phyloP scores from a whole-genome alignment of 1,284 basidiomycete species.

The Cryptococcus sp. region DNA sequence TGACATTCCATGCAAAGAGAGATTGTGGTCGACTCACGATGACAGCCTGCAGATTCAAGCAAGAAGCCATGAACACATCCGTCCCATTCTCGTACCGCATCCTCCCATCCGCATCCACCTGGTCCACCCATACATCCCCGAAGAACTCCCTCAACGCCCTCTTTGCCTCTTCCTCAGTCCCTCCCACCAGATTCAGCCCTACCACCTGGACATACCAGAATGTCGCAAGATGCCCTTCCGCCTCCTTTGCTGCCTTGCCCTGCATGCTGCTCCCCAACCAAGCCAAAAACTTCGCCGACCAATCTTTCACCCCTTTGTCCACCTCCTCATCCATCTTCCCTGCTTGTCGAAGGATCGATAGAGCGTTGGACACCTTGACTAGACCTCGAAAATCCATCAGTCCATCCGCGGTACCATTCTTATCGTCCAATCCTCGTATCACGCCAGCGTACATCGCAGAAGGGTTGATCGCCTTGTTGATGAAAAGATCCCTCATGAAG shows the following conservation, averaged over 20 bases:
- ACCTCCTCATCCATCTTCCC: constrained; percentile 55
- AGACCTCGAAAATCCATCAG: constrained; percentile 60
- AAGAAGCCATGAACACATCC: constrained; percentile 57
- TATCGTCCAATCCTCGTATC: constrained; percentile 58
- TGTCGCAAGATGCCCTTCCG: constrained; percentile 50
- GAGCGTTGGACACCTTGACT: constrained; percentile 57
- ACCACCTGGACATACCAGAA: constrained; percentile 13
- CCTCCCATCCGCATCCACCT: constrained; percentile 53
- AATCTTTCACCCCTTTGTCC: constrained; percentile 52
- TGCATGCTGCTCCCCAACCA: constrained; percentile 57
- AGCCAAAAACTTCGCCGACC: constrained; percentile 53
- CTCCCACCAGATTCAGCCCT: neutral
- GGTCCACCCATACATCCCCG: constrained; percentile 50
- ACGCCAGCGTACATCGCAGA: constrained; percentile 61
- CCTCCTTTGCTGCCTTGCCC: constrained; percentile 52
- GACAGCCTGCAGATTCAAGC: constrained; percentile 62
- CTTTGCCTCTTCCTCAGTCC: constrained; percentile 47
- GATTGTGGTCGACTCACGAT: constrained; percentile 50
- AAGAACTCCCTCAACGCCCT: constrained; percentile 50
- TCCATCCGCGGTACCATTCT: constrained; percentile 49
- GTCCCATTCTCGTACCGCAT: constrained; percentile 58
- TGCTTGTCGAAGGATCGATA: constrained; percentile 54
- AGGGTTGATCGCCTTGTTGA: constrained; percentile 61
- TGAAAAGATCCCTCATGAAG: constrained; percentile 35
- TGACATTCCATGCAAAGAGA: constrained; percentile 40